Conservation (phyloP, 1,139 yeast genomes). For the Candida albicans region DNA sequence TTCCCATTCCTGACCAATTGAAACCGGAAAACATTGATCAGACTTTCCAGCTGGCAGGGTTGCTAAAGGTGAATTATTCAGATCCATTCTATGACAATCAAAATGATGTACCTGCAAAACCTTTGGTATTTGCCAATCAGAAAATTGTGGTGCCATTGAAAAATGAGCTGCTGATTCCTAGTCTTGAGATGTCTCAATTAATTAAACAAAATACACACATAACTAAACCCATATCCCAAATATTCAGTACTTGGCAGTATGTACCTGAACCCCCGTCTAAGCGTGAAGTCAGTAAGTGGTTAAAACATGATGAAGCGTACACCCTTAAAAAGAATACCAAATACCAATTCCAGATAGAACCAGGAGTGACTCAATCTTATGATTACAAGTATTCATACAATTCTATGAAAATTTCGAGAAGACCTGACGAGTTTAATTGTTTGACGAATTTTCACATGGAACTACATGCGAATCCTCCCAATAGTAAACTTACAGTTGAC, state of each 20-base stretch:
- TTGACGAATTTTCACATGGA: slow-evolving; percentile 65
- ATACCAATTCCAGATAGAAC: slow-evolving; percentile 52
- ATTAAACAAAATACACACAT: neutral
- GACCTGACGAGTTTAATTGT: slow-evolving; percentile 46
- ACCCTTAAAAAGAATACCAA: slow-evolving; percentile 17
- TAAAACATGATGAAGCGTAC: slow-evolving; percentile 19
- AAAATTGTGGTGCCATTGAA: slow-evolving; percentile 46
- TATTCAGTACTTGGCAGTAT: slow-evolving; percentile 29
- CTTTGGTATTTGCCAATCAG: slow-evolving; percentile 68
- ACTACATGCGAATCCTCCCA: slow-evolving; percentile 58
- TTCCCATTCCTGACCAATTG: slow-evolving; percentile 20
- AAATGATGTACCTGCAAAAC: slow-evolving; percentile 51
- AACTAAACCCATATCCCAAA: neutral
- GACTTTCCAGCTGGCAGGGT: slow-evolving; percentile 43
- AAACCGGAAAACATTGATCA: slow-evolving; percentile 25
- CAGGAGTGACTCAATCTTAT: slow-evolving; percentile 39
- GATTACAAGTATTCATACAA: slow-evolving; percentile 36
- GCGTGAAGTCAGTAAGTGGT: slow-evolving; percentile 22
- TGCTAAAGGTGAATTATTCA: slow-evolving; percentile 52
- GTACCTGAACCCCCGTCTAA: slow-evolving; percentile 31
- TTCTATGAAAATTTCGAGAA: slow-evolving; percentile 32
- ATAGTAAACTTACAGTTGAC: slow-evolving; percentile 53
- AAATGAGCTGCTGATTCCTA: slow-evolving; percentile 16
- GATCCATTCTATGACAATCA: slow-evolving; percentile 64
- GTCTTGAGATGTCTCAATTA: slow-evolving; percentile 16